A percentile compares a stretch with the other conserved stretches of the same genome.
Evolutionary conservation across 257 asterid species (phyloP).

Genomic region (Capsicum baccatum): DNA sequence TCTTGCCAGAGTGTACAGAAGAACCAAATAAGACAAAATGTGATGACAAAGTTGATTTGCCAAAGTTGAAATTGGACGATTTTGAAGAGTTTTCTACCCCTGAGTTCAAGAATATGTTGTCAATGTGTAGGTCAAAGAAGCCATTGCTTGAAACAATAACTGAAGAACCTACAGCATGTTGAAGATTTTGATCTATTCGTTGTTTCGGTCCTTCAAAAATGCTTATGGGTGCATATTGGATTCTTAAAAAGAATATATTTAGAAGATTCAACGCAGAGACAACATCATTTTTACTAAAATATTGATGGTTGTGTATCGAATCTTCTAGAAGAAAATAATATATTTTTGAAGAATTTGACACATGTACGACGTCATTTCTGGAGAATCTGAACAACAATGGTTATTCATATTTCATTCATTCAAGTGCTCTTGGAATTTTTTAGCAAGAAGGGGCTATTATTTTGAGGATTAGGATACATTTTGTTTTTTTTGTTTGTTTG

Average conservation of each 20-base stretch:
- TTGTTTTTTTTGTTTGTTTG: background rate
- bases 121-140: constrained; percentile 36
- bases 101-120: constrained; percentile 28
- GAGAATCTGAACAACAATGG: background rate
- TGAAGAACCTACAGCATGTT: constrained; percentile 19
- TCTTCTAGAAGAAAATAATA: no score
- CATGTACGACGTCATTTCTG: background rate
- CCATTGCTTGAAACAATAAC: constrained; percentile 36
- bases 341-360: background rate
- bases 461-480: background rate
- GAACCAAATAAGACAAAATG: background rate
- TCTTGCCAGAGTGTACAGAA: constrained; percentile 36
- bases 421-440: constrained; percentile 13
- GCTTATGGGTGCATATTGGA: fast-evolving
- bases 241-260: background rate
- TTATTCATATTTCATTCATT: background rate
- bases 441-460: background rate
- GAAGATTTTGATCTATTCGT: background rate
- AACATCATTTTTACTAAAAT: background rate
- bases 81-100: constrained; percentile 34
- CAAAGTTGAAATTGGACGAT: constrained; percentile 36
- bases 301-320: no score
- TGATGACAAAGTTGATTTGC: constrained; percentile 2
- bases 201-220: background rate
- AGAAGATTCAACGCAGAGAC: background rate